phyloP scores from a whole-genome alignment of 139 green algal species.

The Picochlorum sp. region DNA sequence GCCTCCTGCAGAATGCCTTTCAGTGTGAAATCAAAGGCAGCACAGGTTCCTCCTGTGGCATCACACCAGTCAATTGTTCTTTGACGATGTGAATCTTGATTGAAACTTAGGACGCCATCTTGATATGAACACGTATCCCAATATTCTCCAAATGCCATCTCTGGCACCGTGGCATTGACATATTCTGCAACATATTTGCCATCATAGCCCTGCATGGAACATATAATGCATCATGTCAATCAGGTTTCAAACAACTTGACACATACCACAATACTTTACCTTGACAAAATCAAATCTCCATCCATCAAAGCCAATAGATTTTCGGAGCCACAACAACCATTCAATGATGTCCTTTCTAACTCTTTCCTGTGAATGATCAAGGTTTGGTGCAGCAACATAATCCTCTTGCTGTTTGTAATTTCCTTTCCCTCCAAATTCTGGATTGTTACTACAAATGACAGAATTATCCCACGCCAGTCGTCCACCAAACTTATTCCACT shows the following conservation, averaged over 20 bases:
- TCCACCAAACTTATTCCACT: conserved; percentile 84
- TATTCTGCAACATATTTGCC: conserved; percentile 65
- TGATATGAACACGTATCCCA: conserved; percentile 93
- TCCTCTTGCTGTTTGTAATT: conserved; percentile 71
- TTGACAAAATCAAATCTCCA: conserved; percentile 95
- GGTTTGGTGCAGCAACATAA: conserved; percentile 87
- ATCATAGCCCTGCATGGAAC: conserved; percentile 21
- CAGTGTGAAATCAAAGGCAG: conserved; percentile 92
- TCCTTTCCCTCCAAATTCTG: conserved; percentile 71
- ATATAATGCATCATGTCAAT: not conserved
- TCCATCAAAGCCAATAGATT: conserved; percentile 85
- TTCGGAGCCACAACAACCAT: conserved; percentile 80
- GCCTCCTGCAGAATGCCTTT: conserved; percentile 90
- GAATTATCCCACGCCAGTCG: conserved; percentile 79
- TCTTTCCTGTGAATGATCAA: conserved; percentile 83
- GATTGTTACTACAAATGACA: conserved; percentile 79
- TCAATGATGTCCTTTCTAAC: conserved; percentile 69
- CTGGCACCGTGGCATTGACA: conserved; percentile 73
- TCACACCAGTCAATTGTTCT: conserved; percentile 90
- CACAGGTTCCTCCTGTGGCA: conserved; percentile 70
- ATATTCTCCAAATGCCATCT: conserved; percentile 88
- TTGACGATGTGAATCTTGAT: conserved; percentile 86
- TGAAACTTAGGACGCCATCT: conserved; percentile 93
- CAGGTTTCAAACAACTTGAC: not conserved
- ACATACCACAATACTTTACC: conserved; percentile 11